Evolutionary conservation across 2,329 filamentous ascomycete species (phyloP).

Genomic region (Colletotrichum sp.): DNA sequence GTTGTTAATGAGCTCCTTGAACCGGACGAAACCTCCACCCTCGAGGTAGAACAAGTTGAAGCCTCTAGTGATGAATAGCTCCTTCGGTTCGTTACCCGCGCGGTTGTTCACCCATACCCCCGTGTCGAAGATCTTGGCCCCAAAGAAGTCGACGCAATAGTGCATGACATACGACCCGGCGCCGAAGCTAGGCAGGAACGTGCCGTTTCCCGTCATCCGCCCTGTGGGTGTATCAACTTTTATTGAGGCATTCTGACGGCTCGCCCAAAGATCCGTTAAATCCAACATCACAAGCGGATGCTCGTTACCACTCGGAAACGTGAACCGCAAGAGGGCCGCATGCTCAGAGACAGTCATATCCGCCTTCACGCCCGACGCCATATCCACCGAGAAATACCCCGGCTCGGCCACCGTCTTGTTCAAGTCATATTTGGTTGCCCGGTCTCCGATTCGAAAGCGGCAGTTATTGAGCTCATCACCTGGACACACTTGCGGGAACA

Average conservation of each 20-base stretch:
- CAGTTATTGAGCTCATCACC: slow-evolving; percentile 60
- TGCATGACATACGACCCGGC: slow-evolving; percentile 61
- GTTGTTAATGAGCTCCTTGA: slow-evolving; percentile 47
- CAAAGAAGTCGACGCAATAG: slow-evolving; percentile 66
- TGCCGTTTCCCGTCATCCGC: slow-evolving; percentile 61
- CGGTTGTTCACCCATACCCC: slow-evolving; percentile 46
- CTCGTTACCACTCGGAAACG: slow-evolving; percentile 46
- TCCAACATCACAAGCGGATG: slow-evolving; percentile 64
- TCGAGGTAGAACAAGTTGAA: slow-evolving; percentile 48
- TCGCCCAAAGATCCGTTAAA: slow-evolving; percentile 60
- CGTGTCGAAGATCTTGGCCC: slow-evolving; percentile 40
- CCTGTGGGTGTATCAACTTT: slow-evolving; percentile 54
- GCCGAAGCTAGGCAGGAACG: slow-evolving; percentile 67
- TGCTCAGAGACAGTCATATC: slow-evolving; percentile 67
- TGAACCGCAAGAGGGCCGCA: slow-evolving; percentile 66
- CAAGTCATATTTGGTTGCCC: slow-evolving; percentile 40
- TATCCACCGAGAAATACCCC: slow-evolving; percentile 63
- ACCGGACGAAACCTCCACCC: slow-evolving; percentile 61
- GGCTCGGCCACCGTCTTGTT: slow-evolving; percentile 52
- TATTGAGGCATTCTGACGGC: slow-evolving; percentile 47
- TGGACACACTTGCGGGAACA: slow-evolving; percentile 48
- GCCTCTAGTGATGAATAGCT: slow-evolving; percentile 41
- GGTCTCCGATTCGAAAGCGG: slow-evolving; percentile 53
- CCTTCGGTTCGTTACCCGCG: slow-evolving; percentile 40
- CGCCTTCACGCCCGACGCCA: slow-evolving; percentile 57